Evolutionary conservation across 2,329 filamentous ascomycete species (phyloP).

Genomic region (Tothia fuscella): DNA sequence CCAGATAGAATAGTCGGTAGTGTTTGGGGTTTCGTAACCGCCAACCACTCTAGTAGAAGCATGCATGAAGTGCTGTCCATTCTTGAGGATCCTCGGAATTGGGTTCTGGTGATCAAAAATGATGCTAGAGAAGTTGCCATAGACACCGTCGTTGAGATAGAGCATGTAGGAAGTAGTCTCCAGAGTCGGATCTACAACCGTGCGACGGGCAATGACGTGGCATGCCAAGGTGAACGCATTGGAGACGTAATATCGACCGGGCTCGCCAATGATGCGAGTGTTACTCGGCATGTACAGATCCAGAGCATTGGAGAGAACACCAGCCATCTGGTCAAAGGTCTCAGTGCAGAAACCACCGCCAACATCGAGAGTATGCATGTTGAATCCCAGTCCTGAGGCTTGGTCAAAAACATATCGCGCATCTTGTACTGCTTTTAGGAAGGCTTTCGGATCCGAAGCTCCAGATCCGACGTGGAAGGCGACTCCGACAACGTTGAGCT

Average conservation of each 20-base stretch:
- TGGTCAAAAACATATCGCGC: constrained; percentile 83
- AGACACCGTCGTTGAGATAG: constrained; percentile 94
- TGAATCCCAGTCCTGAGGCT: constrained; percentile 62
- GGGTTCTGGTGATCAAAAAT: constrained; percentile 98
- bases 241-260: constrained; percentile 90
- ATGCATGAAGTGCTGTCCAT: constrained; percentile 46
- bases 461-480: constrained; percentile 98
- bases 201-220: constrained; percentile 90
- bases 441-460: constrained; percentile 83
- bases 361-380: constrained; percentile 80
- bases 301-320: constrained; percentile 64
- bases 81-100: constrained; percentile 65
- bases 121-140: constrained; percentile 98
- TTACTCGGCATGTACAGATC: constrained; percentile 78
- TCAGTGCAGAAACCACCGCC: constrained; percentile 88
- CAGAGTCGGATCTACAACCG: constrained; percentile 59
- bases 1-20: constrained; percentile 88
- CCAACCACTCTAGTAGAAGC: constrained; percentile 14
- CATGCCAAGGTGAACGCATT: constrained; percentile 89
- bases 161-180: constrained; percentile 77
- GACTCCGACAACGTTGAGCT: constrained; percentile 85
- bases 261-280: constrained; percentile 86
- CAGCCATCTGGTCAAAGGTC: constrained; percentile 83
- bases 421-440: constrained; percentile 81
- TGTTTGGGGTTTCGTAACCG: constrained; percentile 35